Percentiles rank a stretch among this genome's conserved stretches.
phyloP scores from a whole-genome alignment of 306 rosid genomes.

The Dryas drummondii region DNA sequence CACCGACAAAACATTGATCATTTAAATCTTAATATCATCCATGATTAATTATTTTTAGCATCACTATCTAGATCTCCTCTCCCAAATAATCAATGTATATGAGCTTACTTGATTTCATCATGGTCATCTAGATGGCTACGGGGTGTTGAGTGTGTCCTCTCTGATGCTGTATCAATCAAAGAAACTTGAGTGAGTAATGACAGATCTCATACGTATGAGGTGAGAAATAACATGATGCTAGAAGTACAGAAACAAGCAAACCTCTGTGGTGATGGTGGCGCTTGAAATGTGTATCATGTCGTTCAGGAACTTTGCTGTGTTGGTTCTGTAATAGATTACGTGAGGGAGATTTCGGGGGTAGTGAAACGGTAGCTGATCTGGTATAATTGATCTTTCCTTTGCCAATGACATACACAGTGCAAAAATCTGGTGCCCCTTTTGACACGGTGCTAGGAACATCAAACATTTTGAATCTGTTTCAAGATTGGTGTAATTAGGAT shows the following conservation, averaged over 20 bases:
- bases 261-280: constrained; percentile 35
- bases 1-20: not conserved
- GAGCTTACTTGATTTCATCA: constrained; percentile 62
- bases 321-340: constrained; percentile 24
- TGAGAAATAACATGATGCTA: not conserved
- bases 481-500: constrained; percentile 12
- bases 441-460: constrained; percentile 62
- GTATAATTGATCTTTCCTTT: constrained; percentile 64
- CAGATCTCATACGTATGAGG: not conserved
- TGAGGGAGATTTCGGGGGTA: constrained; percentile 24
- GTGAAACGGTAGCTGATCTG: constrained; percentile 38
- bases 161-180: constrained; percentile 31
- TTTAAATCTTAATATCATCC: not conserved
- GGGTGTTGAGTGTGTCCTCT: constrained; percentile 20
- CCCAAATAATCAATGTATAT: not conserved
- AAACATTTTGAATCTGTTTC: constrained; percentile 57
- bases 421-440: constrained; percentile 65
- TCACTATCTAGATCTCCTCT: not conserved
- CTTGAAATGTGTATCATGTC: constrained; percentile 1
- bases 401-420: constrained; percentile 67
- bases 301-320: constrained; percentile 14
- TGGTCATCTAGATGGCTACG: constrained; percentile 23
- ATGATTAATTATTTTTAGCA: not conserved
- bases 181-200: constrained; percentile 13
- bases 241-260: constrained; percentile 12